Base-by-base conservation (phyloP, 805 yeast species). In the Jamesozyma hellenica region DNA sequence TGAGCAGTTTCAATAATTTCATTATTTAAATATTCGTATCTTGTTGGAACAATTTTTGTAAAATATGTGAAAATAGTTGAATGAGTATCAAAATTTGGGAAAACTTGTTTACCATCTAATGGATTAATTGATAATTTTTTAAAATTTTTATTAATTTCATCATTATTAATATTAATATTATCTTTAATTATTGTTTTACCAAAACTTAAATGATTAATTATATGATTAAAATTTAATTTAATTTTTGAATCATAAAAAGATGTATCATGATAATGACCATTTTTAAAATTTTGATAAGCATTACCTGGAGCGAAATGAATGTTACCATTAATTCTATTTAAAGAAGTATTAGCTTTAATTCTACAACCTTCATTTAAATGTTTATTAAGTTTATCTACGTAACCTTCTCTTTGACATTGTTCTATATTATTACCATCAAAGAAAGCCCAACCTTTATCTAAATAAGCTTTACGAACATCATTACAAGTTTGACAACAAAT, bases 221-320 rank as follows among this genome's bases (percentile, higher is more conserved):
- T 64, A 61, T 92, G 98, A 51, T 79, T 75, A 54, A 92, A 82
- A 46, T 82, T 74, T 61, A 83, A 79, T 45, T 74, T 74, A 42
- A 71, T 71, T 43, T 71, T 68, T 48, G 75, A 68, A 28, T 67
- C 66, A 64, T 74, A 92, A 38, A 84, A 67, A 4, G 94, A 80
- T 42, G 83, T 62, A 56, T 92, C 98, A 64, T 92, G 98, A 44
- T 75, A 70, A 60, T 92, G 98, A 38, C 72, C 72, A 21, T 21
- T 21, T n/a, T 36, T 33, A 12, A 13, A 10, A 42, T 64, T 60
- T 32, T 79, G 74, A 54, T 69, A 70, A 3, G 94, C 77, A 5
- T 81, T 75, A 29, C 98, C 98, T 4, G 98, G 97, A 1, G 96
- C 96, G 69, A 92, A 87, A 65, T 92, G 97, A 47, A 92, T 65